These are phyloP conservation scores for Volvox africanus DNA, from an alignment of 139 green algal genomes.

Conservation along the genomic window DNA sequence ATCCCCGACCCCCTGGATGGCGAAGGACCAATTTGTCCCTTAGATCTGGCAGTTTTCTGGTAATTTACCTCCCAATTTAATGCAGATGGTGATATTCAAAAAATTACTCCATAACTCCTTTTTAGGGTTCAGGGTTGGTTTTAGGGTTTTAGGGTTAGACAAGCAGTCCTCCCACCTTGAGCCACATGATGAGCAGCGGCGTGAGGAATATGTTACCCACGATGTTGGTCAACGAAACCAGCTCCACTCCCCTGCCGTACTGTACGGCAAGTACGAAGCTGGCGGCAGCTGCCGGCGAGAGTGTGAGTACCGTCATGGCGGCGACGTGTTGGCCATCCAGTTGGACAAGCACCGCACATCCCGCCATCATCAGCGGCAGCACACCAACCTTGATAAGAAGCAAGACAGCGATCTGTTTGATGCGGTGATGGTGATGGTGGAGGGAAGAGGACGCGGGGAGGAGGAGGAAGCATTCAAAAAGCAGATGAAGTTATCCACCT, in stretches of 20 bases:
- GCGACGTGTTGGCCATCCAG: constrained; percentile 26
- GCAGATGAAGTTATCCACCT: not conserved
- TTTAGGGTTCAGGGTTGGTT: no score
- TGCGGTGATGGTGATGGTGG: not conserved
- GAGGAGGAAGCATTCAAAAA: not conserved
- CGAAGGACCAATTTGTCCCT: no score
- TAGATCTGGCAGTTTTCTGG: no score
- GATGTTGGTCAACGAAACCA: constrained; percentile 43
- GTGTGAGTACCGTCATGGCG: constrained; percentile 35
- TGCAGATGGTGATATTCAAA: no score
- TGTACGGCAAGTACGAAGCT: constrained; percentile 43
- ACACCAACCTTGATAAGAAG: constrained; percentile 19
- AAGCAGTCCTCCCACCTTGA: constrained; percentile 9
- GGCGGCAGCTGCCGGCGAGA: constrained; percentile 28
- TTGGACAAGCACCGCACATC: not conserved
- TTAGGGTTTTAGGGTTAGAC: no score
- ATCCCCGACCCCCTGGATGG: no score
- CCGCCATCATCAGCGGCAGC: constrained; percentile 41
- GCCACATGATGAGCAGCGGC: constrained; percentile 31
- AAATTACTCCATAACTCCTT: no score
- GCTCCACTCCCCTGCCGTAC: constrained; percentile 45
- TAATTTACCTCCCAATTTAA: no score
- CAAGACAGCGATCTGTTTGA: constrained; percentile 34
- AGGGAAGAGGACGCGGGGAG: not conserved
- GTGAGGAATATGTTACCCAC: constrained; percentile 19